Conservation (phyloP, 164 flowering plant genomes). For the Aristolochia contorta region DNA sequence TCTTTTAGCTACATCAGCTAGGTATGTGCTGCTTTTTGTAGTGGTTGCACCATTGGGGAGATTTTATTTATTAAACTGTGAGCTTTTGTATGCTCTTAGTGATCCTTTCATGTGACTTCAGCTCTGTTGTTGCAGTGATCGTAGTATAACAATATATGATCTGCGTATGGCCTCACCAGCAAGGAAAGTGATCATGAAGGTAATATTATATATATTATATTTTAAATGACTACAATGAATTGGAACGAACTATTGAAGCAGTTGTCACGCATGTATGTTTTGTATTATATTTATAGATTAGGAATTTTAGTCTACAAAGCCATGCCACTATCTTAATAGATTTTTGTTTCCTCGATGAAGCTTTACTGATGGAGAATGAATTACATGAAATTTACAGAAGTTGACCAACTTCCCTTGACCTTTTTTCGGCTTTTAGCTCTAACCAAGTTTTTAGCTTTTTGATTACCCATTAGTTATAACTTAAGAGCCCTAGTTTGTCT, state of each 20-base stretch:
- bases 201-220: constrained; percentile 15
- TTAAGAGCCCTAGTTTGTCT: background rate
- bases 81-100: background rate
- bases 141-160: constrained; percentile 79
- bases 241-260: no score
- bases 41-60: background rate
- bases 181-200: constrained; percentile 78
- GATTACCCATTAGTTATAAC: background rate
- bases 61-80: background rate
- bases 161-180: constrained; percentile 68
- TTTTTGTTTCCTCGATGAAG: no score
- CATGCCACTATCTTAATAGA: no score
- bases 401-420: no score
- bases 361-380: background rate
- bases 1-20: constrained; percentile 72
- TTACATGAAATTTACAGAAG: background rate
- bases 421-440: background rate
- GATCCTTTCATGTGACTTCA: background rate
- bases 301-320: background rate
- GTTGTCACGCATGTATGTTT: background rate
- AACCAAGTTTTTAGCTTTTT: background rate
- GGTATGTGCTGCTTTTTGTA: constrained; percentile 31
- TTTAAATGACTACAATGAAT: no score
- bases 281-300: background rate
- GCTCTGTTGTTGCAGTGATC: constrained; percentile 47